Evolutionary conservation across 352 stramenopile genomes (phyloP), one percentile per base, ranked within the genome.

Genomic region (Peronosclerospora sorghi): DNA sequence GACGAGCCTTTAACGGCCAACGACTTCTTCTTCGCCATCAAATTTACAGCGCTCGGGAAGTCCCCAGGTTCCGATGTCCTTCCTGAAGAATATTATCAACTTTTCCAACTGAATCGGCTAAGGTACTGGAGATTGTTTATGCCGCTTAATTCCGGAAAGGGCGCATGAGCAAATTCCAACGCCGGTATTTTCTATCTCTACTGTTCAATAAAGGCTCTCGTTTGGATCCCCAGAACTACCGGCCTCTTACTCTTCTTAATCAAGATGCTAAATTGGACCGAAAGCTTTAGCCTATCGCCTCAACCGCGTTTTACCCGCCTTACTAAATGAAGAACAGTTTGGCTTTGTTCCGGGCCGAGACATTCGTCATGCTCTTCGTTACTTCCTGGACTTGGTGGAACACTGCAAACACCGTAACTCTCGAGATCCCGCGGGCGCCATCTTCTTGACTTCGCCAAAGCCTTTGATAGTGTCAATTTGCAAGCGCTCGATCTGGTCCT

Each of bases 401-500:
- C 30, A 48, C 8, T 39, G 41, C 13, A n/a, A 1, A 6, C 3
- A 40, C 7, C 19, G 12, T 2, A 29, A 48, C n/a, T 32, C 10
- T 2, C 1, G 12, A 15, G 9, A 4, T 13, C 13, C 41, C 13
- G 32, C 30, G 15, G 29, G 29, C 3, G 20, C 28, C 15, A 40
- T 24, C 32, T 14, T n/a, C 30, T 48, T 3, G 20, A 48, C 5
- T 41, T 41, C 23, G 41, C 29, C 6, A 48, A 48, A 27, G 41
- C 30, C n/a, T 34, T 48, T 30, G 29, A 41, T n/a, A 40, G 30
- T 41, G 30, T 40, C n/a, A 48, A 48, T 15, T 41, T 29, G 41
- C 30, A 48, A 15, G 32, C 15, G 5, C 24, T 41, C 4, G 41
- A 40, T 15, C 0, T 41, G 0, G 23, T 32, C 10, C 29, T 41